Evolutionary conservation across 2,329 filamentous ascomycete genomes (phyloP).

Genomic region (Stachybotrys echinatus): DNA sequence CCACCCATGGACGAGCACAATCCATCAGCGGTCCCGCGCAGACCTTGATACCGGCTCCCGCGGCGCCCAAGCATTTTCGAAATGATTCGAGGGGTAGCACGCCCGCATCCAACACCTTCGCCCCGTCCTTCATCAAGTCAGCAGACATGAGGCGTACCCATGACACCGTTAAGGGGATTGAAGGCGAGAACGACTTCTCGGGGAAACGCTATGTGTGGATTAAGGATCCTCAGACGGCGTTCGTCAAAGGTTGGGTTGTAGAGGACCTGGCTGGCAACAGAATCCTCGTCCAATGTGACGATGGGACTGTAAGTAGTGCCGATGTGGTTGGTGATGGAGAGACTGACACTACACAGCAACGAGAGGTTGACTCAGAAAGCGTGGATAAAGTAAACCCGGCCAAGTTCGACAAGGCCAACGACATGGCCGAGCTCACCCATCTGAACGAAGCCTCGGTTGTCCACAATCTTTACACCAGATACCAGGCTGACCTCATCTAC

Average conservation of each 20-base stretch:
- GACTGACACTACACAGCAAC: slow-evolving; percentile 54
- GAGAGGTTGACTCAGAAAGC: slow-evolving; percentile 76
- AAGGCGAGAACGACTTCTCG: slow-evolving; percentile 98
- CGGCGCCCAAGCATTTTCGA: slow-evolving; percentile 34
- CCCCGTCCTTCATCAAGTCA: slow-evolving; percentile 89
- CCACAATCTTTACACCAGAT: slow-evolving; percentile 91
- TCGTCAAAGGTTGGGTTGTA: slow-evolving; percentile 87
- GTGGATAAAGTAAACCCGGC: slow-evolving; percentile 99
- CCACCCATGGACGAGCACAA: slow-evolving; percentile 61
- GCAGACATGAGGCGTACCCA: slow-evolving; percentile 61
- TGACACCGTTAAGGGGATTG: slow-evolving; percentile 65
- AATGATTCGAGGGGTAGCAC: slow-evolving; percentile 61
- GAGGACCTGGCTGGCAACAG: slow-evolving; percentile 67
- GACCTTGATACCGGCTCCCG: slow-evolving; percentile 30
- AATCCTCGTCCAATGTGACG: slow-evolving; percentile 86
- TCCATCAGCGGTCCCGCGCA: slow-evolving; percentile 54
- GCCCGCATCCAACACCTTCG: slow-evolving; percentile 75
- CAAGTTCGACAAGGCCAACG: slow-evolving; percentile 98
- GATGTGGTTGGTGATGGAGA: neutral
- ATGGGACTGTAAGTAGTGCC: slow-evolving; percentile 65
- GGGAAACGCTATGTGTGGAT: slow-evolving; percentile 98
- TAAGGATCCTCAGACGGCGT: slow-evolving; percentile 78
- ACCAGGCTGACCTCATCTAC: slow-evolving; percentile 94
- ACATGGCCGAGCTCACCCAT: slow-evolving; percentile 98
- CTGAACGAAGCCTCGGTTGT: slow-evolving; percentile 97